Conservation (phyloP, 2,329 filamentous ascomycete species). For the Colletotrichum sp. region DNA sequence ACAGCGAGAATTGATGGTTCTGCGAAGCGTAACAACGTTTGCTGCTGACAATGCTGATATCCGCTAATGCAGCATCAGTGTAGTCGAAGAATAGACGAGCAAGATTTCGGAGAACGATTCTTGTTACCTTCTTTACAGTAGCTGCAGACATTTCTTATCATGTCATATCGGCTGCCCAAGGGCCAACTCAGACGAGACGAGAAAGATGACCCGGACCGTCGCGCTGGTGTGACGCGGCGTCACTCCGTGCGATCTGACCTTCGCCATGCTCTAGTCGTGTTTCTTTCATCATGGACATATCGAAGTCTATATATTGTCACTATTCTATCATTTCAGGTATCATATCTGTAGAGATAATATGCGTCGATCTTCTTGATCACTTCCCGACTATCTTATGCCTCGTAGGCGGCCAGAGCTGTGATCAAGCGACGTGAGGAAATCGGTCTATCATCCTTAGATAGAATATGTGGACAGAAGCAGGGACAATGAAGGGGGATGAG, state of each 20-base stretch:
- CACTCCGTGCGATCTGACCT: too few relatives aligned
- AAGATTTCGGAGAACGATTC: too few relatives aligned
- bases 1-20: too few relatives aligned
- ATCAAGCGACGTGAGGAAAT: background rate
- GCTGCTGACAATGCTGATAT: too few relatives aligned
- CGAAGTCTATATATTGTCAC: rapidly evolving
- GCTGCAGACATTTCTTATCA: too few relatives aligned
- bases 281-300: rapidly evolving
- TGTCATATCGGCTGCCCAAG: too few relatives aligned
- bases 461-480: background rate
- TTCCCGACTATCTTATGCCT: background rate
- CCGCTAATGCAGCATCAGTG: too few relatives aligned
- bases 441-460: background rate
- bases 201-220: rapidly evolving
- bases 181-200: background rate
- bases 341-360: background rate
- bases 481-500: background rate
- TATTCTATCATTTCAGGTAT: background rate
- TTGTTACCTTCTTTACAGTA: too few relatives aligned
- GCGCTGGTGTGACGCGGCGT: too few relatives aligned
- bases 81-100: too few relatives aligned
- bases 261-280: background rate
- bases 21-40: too few relatives aligned
- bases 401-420: background rate
- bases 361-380: too few relatives aligned